Percentiles rank a stretch among this genome's conserved stretches.
Conservation (phyloP, 331 rosid species). For the Stylosanthes scabra region DNA sequence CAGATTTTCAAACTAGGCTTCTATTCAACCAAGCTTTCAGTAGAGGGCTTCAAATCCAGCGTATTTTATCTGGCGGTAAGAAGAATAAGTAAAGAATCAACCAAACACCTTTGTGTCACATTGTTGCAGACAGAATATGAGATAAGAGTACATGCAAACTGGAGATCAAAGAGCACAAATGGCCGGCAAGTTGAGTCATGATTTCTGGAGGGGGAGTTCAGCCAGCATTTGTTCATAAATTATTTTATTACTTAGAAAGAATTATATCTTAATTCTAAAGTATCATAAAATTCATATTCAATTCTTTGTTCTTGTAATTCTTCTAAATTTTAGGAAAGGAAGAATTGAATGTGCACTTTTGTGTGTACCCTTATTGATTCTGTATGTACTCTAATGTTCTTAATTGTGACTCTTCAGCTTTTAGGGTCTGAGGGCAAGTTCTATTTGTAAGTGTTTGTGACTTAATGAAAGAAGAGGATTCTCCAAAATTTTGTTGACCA, state of each 20-base stretch:
- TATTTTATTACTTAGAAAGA: constrained; percentile 3
- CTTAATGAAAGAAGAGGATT: not conserved
- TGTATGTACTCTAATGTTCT: not conserved
- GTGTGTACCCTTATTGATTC: not conserved
- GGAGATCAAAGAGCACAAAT: not conserved
- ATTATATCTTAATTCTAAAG: not conserved
- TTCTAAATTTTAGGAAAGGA: constrained; percentile 7
- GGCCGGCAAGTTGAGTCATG: not conserved
- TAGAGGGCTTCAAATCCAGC: constrained; percentile 96
- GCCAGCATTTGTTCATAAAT: constrained; percentile 16
- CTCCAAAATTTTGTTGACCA: not conserved
- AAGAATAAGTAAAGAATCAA: constrained; percentile 60
- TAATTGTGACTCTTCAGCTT: not conserved
- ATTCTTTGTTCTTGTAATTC: constrained; percentile 27
- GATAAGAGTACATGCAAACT: not conserved
- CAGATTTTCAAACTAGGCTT: constrained; percentile 94
- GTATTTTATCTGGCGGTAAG: constrained; percentile 94
- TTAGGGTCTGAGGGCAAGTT: not conserved
- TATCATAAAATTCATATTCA: constrained; percentile 7
- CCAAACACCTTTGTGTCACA: constrained; percentile 1
- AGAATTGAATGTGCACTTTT: constrained; percentile 25
- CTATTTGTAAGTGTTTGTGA: not conserved
- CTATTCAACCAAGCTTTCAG: constrained; percentile 98
- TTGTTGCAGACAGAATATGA: constrained; percentile 13
- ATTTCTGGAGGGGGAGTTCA: constrained; percentile 8